Conservation (phyloP, 495 filamentous ascomycete genomes). For the Xylaria curta region DNA sequence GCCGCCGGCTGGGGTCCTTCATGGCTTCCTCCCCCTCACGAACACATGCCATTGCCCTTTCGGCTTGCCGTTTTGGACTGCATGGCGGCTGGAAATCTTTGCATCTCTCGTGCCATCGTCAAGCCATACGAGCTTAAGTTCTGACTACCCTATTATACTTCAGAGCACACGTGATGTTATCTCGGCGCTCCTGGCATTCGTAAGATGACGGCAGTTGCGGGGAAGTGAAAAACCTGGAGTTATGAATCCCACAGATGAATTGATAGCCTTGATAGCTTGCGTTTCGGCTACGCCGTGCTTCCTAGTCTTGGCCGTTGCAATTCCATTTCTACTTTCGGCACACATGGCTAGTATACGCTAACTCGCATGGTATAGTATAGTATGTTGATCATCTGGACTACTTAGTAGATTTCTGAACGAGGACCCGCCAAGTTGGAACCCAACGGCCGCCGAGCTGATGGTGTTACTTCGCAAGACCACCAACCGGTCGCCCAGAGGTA, state of each 20-base stretch:
- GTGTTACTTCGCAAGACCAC: neutral
- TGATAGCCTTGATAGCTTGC: neutral
- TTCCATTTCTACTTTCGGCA: conserved; percentile 12
- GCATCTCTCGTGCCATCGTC: conserved; percentile 10
- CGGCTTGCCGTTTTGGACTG: neutral
- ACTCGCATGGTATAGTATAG: neutral
- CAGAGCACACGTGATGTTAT: conserved; percentile 13
- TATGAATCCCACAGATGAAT: neutral
- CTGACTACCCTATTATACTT: neutral
- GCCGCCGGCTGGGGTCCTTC: neutral
- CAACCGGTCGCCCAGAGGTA: neutral
- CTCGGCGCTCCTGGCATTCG: neutral
- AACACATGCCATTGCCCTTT: neutral
- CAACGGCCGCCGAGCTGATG: conserved; percentile 16
- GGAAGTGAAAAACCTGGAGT: conserved; percentile 11
- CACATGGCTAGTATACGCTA: neutral
- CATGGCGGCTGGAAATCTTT: conserved; percentile 24
- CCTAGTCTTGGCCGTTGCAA: conserved; percentile 3
- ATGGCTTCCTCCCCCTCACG: neutral
- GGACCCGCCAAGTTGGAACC: conserved; percentile 14
- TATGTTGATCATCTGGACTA: conserved; percentile 9
- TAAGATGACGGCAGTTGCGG: conserved; percentile 17
- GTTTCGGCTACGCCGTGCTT: conserved; percentile 17
- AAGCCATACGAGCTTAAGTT: neutral
- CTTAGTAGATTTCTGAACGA: neutral